These are phyloP conservation scores for Cystobasidium sp. DNA, from an alignment of 1,284 basidiomycete genomes.

Conservation along the genomic window DNA sequence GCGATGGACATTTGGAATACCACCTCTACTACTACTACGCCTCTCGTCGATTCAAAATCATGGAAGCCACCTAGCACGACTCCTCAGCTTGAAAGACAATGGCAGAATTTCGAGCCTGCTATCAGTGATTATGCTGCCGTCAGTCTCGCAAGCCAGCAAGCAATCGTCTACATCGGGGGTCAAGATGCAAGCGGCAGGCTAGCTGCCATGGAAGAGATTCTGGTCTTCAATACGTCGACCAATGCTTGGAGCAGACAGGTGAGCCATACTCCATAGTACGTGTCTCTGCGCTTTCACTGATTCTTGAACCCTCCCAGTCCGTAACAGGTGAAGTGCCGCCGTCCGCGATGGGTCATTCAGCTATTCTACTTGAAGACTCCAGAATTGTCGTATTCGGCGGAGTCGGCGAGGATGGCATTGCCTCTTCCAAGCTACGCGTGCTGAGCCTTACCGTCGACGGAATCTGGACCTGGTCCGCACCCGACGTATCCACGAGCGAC, in stretches of 20 bases:
- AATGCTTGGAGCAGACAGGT: conserved; percentile 52
- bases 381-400: conserved; percentile 56
- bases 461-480: conserved; percentile 50
- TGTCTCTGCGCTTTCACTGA: neutral
- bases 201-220: conserved; percentile 48
- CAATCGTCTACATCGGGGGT: conserved; percentile 55
- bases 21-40: neutral
- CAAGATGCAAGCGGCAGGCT: conserved; percentile 51
- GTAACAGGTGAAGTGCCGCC: conserved; percentile 47
- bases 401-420: conserved; percentile 43
- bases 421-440: conserved; percentile 52
- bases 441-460: conserved; percentile 47
- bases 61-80: conserved; percentile 36
- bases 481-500: conserved; percentile 44
- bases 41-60: conserved; percentile 40
- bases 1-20: conserved; percentile 51
- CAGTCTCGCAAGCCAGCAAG: conserved; percentile 29
- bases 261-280: neutral
- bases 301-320: neutral
- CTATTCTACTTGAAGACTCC: conserved; percentile 51
- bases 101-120: conserved; percentile 45
- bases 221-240: conserved; percentile 52
- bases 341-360: conserved; percentile 55
- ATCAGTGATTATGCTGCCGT: conserved; percentile 53
- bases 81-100: neutral